phyloP scores from a whole-genome alignment of 495 filamentous ascomycete species.

The Saxispiralis lemnorum region DNA sequence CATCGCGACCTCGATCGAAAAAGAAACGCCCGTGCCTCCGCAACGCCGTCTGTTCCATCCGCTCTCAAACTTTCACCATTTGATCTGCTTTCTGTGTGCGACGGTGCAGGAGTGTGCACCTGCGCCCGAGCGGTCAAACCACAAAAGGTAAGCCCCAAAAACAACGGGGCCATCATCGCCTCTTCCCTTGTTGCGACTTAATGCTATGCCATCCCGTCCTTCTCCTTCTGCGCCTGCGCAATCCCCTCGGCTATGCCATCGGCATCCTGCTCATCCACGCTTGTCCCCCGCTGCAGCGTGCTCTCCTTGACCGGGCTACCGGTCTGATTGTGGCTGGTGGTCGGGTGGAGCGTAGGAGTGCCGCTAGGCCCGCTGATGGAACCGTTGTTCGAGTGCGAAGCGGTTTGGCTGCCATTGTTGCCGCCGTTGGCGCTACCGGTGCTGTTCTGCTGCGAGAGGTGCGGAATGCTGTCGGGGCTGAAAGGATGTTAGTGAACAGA shows the following conservation, averaged over 20 bases:
- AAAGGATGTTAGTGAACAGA: neutral
- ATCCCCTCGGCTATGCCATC: slow-evolving; percentile 23
- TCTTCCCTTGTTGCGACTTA: no score
- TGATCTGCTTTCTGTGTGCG: no score
- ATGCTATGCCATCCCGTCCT: no score
- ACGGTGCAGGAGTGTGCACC: no score
- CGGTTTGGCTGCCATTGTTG: neutral
- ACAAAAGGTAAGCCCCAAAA: no score
- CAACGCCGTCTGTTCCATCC: neutral
- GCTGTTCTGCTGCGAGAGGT: slow-evolving; percentile 26
- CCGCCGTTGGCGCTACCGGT: slow-evolving; percentile 3
- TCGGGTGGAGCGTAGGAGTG: slow-evolving; percentile 25
- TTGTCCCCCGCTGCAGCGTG: slow-evolving; percentile 60
- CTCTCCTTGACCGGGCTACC: slow-evolving; percentile 78
- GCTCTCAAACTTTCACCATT: no score
- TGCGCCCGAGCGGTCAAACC: no score
- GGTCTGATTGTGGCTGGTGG: slow-evolving; percentile 28
- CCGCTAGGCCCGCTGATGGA: slow-evolving; percentile 27
- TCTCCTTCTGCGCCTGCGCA: slow-evolving; percentile 3
- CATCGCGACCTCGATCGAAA: no score
- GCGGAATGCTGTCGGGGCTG: slow-evolving; percentile 81
- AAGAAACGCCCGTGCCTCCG: no score
- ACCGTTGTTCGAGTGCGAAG: neutral
- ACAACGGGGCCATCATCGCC: no score
- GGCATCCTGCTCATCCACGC: slow-evolving; percentile 44